Base-by-base conservation (phyloP, 179 eudicot genomes). In the Gypsophila paniculata region DNA sequence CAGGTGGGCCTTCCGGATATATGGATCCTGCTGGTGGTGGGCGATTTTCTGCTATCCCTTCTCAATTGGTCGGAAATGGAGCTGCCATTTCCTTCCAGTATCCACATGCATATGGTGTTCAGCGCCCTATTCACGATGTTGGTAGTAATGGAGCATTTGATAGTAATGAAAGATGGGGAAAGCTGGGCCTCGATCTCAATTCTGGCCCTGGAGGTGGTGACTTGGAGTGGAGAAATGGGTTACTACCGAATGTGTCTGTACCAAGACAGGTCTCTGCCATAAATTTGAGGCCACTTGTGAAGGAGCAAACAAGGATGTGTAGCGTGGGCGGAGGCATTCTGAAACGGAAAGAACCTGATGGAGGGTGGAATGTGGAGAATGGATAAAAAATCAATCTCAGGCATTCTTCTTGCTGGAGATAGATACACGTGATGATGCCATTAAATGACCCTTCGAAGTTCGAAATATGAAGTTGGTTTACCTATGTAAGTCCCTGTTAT, bases 321-420 rank as follows among this genome's bases (percentile, higher is more conserved):
- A 70, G 69, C 69, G 71, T 82, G 80, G 82, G 78, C 55, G 82
- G 82, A 29, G 81, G 80, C 23, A 73, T 69, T 72, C 39, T 75
- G 58, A 82, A 79, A 72, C 70, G 85, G 68, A 84, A 82, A 73
- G 87, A 84, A 49, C 81, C 83, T 8, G 87, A 84, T 8, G 87
- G 83, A 74, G 85, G 87, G 65, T 87, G 89, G 83, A 74, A 83
- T 85, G 65, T 86, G 89, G 89, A 87, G 77, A 25, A 77, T 81
- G 48, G 97, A 90, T 63, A 84, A 42, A 42, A 83, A 76, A 71
- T 82, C 72, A 86, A 84, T 77, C 77, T 78, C 76, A 94, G 87
- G 83, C 96, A 86, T 71, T 81, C 91, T 12, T 79, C 94, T 22
- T 90, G 91, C 93, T 91, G 71, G 71, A 68, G 86, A 84, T 86